These are phyloP conservation scores for Malania oleifera DNA, from an alignment of 164 flowering plant species.

Conservation along the genomic window DNA sequence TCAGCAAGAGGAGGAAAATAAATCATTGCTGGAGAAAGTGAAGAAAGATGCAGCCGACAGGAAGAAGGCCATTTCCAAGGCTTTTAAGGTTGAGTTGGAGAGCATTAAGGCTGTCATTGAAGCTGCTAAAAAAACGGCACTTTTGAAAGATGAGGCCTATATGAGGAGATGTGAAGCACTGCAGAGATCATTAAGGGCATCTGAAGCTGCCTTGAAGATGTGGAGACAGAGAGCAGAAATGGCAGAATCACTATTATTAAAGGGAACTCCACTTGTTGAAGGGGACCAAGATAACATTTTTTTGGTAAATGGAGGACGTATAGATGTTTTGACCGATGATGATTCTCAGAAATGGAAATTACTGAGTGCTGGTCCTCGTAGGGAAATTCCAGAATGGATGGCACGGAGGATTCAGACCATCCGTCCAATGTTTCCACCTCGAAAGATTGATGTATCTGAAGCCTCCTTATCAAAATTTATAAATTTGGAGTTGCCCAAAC, in stretches of 20 bases:
- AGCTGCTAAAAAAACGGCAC: constrained; percentile 47
- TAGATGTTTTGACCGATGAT: too few relatives aligned
- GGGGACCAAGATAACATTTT: constrained; percentile 31
- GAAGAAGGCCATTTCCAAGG: constrained; percentile 31
- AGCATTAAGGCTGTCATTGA: constrained; percentile 38
- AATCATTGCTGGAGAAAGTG: constrained; percentile 42
- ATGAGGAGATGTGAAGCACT: constrained; percentile 47
- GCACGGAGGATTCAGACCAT: constrained; percentile 42
- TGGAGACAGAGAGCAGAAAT: constrained; percentile 55
- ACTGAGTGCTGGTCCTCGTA: constrained; percentile 55
- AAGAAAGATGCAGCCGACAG: constrained; percentile 44
- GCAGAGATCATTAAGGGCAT: constrained; percentile 43
- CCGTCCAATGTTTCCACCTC: constrained; percentile 56
- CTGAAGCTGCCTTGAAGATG: constrained; percentile 41
- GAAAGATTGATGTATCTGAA: constrained; percentile 37
- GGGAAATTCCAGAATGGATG: constrained; percentile 61
- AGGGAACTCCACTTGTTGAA: constrained; percentile 21
- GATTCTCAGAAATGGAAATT: constrained; percentile 41
- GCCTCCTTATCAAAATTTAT: constrained; percentile 22
- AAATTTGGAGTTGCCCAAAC: constrained; percentile 42
- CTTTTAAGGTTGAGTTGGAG: constrained; percentile 48
- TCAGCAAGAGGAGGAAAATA: constrained; percentile 43
- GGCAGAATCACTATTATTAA: constrained; percentile 42
- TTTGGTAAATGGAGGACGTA: constrained; percentile 53
- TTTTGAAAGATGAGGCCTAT: constrained; percentile 43